Percentiles rank a stretch among this genome's conserved stretches.
Evolutionary conservation across 2,329 filamentous ascomycete genomes (phyloP).

Genomic region (Fonsecaea pedrosoi): DNA sequence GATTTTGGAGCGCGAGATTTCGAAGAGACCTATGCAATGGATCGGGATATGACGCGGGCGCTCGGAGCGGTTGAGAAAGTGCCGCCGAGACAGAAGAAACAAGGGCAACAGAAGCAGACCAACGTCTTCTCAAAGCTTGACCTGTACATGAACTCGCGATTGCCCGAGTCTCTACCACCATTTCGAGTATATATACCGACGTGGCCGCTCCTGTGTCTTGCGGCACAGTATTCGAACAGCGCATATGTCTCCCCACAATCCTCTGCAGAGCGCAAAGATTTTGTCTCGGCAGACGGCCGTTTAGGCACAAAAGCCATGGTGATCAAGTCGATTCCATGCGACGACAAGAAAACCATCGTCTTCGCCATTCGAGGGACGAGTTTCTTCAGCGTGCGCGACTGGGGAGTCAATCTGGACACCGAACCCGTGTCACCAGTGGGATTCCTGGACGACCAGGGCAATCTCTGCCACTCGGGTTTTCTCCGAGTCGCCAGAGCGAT

Average conservation of each 20-base stretch:
- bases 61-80: conserved; percentile 1
- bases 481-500: conserved; percentile 76
- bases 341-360: conserved; percentile 78
- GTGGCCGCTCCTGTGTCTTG: conserved; percentile 78
- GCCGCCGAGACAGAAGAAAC: conserved; percentile 35
- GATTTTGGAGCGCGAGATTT: conserved; percentile 15
- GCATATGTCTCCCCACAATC: conserved; percentile 72
- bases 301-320: conserved; percentile 84
- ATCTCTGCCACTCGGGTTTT: conserved; percentile 82
- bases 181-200: conserved; percentile 75
- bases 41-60: conserved; percentile 17
- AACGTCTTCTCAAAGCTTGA: conserved; percentile 78
- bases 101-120: conserved; percentile 51
- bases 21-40: conserved; percentile 2
- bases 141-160: conserved; percentile 76
- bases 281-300: conserved; percentile 73
- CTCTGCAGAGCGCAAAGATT: conserved; percentile 67
- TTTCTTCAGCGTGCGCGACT: conserved; percentile 76
- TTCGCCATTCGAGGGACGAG: conserved; percentile 79
- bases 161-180: conserved; percentile 71
- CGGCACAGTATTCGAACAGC: conserved; percentile 76
- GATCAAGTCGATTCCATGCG: conserved; percentile 79
- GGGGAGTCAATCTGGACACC: conserved; percentile 80
- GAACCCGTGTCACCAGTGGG: conserved; percentile 68
- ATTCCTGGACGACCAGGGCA: conserved; percentile 79